Base-by-base conservation (phyloP, 2,329 filamentous ascomycete species). In the Diaporthe caulivora region DNA sequence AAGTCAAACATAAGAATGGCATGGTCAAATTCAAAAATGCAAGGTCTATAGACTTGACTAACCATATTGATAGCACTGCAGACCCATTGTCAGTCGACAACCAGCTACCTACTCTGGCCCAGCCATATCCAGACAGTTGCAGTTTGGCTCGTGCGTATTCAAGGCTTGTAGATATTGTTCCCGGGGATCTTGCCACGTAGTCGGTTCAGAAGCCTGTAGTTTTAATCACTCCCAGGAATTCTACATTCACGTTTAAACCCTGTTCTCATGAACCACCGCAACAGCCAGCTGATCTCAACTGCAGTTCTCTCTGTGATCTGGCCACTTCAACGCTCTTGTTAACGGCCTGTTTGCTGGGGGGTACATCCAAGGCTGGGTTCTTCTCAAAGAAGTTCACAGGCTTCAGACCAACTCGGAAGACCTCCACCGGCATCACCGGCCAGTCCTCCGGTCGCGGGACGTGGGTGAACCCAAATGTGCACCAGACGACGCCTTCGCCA, bases 401-500 rank as follows among this genome's bases (percentile, higher is more conserved):
- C 76, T 87, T 85, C 44, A 89, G 77, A 53, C 81, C 80, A 1
- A 89, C 85, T 76, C 83, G 84, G 18, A 88, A 79, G 9, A 83
- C 86, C 80, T 93, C 91, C 76, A 86, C 87, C 0, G 91, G 91
- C 91, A 93, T 93, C 47, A 93, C 89, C 0, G 91, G 91, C 81
- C 92, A 93, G 78, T 93, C 91, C 78, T 92, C 91, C 31, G 89
- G 85, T 9, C 91, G 84, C 0, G 90, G 90, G 40, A 92, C 86
- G 76, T 92, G 90, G 70, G 90, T 91, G 72, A 92, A 86, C 37
- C 88, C 82, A 75, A 84, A 84, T 70, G 88, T 85, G 1, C 88
- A 83, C 85, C 86, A 89, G 24, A 89, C 82, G 0, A 89, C 86
- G n/a, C 87, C 81, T 71, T 87, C 84, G 13, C 84, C 83, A 67